A percentile compares a stretch with the other conserved stretches of the same genome.
Conservation (phyloP, 2,329 filamentous ascomycete species). For the Huntiella savannae region DNA sequence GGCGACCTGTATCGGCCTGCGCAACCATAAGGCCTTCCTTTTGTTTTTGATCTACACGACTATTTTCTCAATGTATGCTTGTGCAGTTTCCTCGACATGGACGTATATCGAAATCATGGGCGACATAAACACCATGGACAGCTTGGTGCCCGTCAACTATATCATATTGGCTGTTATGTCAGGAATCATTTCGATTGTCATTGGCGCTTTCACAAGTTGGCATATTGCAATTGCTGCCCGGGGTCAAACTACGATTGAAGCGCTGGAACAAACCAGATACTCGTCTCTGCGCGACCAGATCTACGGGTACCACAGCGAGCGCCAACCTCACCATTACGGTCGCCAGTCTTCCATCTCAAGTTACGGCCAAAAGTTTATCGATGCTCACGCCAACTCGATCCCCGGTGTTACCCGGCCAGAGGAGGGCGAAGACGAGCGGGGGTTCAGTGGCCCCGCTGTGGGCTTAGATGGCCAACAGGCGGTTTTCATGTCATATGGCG, state of each 20-base stretch:
- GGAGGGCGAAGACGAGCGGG: constrained; percentile 49
- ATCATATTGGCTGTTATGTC: constrained; percentile 72
- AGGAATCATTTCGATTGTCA: constrained; percentile 77
- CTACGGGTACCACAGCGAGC: constrained; percentile 40
- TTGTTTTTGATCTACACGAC: constrained; percentile 82
- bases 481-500: constrained; percentile 31
- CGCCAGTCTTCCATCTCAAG: constrained; percentile 32
- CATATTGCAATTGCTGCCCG: constrained; percentile 64
- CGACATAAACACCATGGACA: constrained; percentile 51
- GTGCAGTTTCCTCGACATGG: constrained; percentile 61
- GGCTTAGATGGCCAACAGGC: constrained; percentile 20
- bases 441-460: constrained; percentile 9
- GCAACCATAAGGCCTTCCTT: constrained; percentile 90
- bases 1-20: constrained; percentile 80
- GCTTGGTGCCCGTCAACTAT: constrained; percentile 72
- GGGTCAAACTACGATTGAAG: constrained; percentile 89
- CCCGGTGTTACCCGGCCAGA: constrained; percentile 65
- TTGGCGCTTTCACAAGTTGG: constrained; percentile 80
- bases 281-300: constrained; percentile 56
- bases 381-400: constrained; percentile 64
- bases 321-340: constrained; percentile 24
- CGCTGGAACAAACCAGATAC: constrained; percentile 87
- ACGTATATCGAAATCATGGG: constrained; percentile 66
- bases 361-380: constrained; percentile 55
- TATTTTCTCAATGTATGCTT: constrained; percentile 66